These are phyloP conservation scores for Aspergillus conjunctus DNA, from an alignment of 495 filamentous ascomycete genomes.

Conservation along the genomic window DNA sequence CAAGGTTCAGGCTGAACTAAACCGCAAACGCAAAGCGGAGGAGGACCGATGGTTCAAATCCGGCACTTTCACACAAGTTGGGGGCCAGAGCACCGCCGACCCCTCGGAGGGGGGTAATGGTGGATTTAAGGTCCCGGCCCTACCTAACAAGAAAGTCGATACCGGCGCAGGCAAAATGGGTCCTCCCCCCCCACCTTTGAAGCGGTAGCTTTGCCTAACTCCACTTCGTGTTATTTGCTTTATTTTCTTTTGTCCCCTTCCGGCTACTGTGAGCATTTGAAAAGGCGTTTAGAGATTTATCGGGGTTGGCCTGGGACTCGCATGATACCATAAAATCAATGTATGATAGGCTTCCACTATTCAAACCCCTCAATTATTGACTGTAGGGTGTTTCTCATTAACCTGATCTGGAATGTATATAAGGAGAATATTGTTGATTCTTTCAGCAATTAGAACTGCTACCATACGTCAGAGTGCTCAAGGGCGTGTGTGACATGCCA, in stretches of 20 bases:
- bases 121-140: conserved; percentile 54
- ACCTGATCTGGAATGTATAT: not conserved
- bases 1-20: conserved; percentile 79
- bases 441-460: too few species aligned
- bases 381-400: not conserved
- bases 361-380: not conserved
- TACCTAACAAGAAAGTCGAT: conserved; percentile 51
- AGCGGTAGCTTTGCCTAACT: conserved; percentile 19
- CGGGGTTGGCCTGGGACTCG: conserved; percentile 13
- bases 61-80: conserved; percentile 92
- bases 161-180: conserved; percentile 50
- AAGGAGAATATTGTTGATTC: too few species aligned
- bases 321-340: conserved; percentile 29
- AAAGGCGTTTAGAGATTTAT: conserved; percentile 23
- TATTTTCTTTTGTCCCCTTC: conserved; percentile 12
- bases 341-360: conserved; percentile 19
- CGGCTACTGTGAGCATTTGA: conserved; percentile 16
- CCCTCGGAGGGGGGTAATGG: conserved; percentile 33
- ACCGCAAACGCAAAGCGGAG: conserved; percentile 86
- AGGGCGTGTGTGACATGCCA: too few species aligned
- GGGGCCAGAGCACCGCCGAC: conserved; percentile 46
- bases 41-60: conserved; percentile 96
- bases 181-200: conserved; percentile 38
- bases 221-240: conserved; percentile 10
- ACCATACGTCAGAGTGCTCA: too few species aligned